These are phyloP conservation scores for Apiotrichum gracile DNA, from an alignment of 1,284 basidiomycete species.

Conservation along the genomic window DNA sequence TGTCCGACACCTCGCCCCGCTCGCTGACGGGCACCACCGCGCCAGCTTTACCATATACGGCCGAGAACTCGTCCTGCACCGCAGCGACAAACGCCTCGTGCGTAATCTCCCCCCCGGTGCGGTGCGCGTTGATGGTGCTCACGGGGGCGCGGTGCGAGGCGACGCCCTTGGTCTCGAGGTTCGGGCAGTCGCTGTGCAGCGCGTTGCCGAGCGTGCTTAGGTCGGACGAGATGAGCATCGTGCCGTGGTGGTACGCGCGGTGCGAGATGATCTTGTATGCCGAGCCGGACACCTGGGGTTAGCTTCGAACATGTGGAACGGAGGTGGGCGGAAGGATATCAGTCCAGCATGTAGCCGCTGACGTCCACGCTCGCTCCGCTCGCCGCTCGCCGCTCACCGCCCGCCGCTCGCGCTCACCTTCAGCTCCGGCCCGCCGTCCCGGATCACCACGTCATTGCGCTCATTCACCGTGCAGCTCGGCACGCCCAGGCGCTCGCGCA, in stretches of 20 bases:
- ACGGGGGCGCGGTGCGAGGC: conserved; percentile 85
- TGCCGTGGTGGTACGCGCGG: conserved; percentile 95
- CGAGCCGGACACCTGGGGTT: conserved; percentile 80
- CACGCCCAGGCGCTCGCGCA: conserved; percentile 63
- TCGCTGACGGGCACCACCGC: conserved; percentile 53
- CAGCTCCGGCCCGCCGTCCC: conserved; percentile 49
- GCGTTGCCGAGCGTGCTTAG: conserved; percentile 66
- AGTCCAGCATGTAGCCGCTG: background rate
- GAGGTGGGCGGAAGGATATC: background rate
- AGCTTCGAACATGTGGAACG: background rate
- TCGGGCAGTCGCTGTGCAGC: conserved; percentile 60
- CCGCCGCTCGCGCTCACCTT: conserved; percentile 68
- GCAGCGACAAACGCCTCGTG: conserved; percentile 69
- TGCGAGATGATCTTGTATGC: conserved; percentile 93
- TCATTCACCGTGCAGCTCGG: conserved; percentile 71
- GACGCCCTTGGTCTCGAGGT: conserved; percentile 78
- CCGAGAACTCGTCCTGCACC: conserved; percentile 64
- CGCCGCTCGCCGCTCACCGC: conserved; percentile 4
- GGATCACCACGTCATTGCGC: conserved; percentile 82
- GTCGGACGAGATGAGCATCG: conserved; percentile 89
- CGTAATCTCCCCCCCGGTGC: conserved; percentile 39
- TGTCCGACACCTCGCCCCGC: conserved; percentile 51
- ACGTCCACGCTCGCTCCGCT: background rate
- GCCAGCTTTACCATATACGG: conserved; percentile 54
- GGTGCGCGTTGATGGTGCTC: conserved; percentile 63